These are phyloP conservation scores for Globisporangium splendens DNA, from an alignment of 352 stramenopile genomes.

Conservation along the genomic window DNA sequence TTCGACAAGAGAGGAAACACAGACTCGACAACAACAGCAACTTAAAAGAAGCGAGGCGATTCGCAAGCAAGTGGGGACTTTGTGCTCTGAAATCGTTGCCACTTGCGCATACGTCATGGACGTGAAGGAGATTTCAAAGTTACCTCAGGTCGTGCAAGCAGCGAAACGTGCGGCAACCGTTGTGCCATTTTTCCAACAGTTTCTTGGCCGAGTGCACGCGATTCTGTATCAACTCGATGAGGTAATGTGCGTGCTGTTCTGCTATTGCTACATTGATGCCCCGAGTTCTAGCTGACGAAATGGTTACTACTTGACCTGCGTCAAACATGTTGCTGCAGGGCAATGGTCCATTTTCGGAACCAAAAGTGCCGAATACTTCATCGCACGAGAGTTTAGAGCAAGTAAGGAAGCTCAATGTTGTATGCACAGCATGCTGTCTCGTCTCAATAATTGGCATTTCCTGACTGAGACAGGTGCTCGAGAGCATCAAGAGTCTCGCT, in stretches of 20 bases:
- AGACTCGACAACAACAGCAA: background rate
- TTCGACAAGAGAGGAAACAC: background rate
- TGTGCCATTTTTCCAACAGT: conserved; percentile 6
- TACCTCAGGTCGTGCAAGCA: conserved; percentile 11
- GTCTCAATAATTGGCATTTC: too few species aligned
- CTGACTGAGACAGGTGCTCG: conserved; percentile 1
- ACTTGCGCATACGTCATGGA: conserved; percentile 23
- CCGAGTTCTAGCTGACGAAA: too few species aligned
- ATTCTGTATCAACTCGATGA: conserved; percentile 5
- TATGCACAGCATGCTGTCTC: too few species aligned
- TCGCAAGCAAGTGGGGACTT: conserved; percentile 18
- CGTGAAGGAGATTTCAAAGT: conserved; percentile 14
- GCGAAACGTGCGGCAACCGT: background rate
- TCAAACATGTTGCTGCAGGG: background rate
- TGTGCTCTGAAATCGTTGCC: conserved; percentile 33
- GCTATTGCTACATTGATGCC: too few species aligned
- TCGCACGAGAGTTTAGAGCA: background rate
- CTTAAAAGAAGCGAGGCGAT: conserved; percentile 18
- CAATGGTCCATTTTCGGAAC: background rate
- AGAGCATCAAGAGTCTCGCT: conserved; percentile 1
- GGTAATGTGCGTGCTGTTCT: background rate
- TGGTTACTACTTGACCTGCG: background rate
- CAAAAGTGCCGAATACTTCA: background rate
- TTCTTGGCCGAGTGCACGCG: conserved; percentile 9
- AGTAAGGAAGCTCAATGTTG: too few species aligned